Conservation (phyloP, 78 protist genomes). For the Dictyostelium brefeldianum region DNA sequence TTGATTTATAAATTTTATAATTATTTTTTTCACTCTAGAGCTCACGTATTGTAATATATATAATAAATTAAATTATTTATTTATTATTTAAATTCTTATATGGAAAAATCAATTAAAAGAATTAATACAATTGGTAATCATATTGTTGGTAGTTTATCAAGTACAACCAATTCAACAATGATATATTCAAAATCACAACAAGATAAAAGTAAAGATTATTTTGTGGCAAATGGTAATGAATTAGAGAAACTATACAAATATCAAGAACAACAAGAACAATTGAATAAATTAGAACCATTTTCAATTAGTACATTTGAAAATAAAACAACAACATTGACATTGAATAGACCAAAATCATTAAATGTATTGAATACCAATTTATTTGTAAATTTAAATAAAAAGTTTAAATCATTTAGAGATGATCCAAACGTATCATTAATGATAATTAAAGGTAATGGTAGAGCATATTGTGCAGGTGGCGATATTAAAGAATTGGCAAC, state of each 20-base stretch:
- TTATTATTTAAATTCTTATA: not conserved
- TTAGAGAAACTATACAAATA: slow-evolving; percentile 18
- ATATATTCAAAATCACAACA: not conserved
- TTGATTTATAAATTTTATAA: not conserved
- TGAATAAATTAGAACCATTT: slow-evolving; percentile 12
- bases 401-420: slow-evolving; percentile 11
- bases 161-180: not conserved
- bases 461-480: slow-evolving; percentile 97
- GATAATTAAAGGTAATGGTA: slow-evolving; percentile 90
- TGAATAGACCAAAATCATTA: slow-evolving; percentile 49
- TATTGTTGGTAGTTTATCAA: slow-evolving; percentile 30
- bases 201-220: slow-evolving; percentile 40
- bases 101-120: slow-evolving; percentile 67
- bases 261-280: slow-evolving; percentile 5
- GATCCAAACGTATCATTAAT: slow-evolving; percentile 14
- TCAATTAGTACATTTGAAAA: not conserved
- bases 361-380: slow-evolving; percentile 55
- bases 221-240: not conserved
- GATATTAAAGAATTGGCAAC: slow-evolving; percentile 84
- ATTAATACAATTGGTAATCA: slow-evolving; percentile 56
- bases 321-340: not conserved
- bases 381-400: slow-evolving; percentile 62
- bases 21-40: too few relatives aligned
- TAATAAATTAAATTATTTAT: too few relatives aligned
- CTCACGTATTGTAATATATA: too few relatives aligned